Conservation (phyloP, 2,329 filamentous ascomycete species). For the Capronia americana region DNA sequence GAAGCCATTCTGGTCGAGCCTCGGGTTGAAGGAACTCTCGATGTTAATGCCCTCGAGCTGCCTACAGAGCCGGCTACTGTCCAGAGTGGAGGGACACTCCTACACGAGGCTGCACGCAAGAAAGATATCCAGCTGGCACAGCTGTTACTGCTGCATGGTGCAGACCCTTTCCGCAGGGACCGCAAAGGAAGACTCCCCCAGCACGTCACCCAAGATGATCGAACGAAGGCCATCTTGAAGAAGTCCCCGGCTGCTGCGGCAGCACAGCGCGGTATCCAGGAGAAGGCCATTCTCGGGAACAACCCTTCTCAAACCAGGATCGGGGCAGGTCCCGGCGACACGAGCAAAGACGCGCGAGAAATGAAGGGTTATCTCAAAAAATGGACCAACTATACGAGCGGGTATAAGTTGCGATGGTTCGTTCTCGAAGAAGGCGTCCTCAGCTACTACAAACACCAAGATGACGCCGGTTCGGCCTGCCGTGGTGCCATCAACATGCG, state of each 20-base stretch:
- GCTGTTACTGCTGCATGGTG: slow-evolving; percentile 87
- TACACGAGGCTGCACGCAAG: slow-evolving; percentile 91
- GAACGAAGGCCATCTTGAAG: slow-evolving; percentile 85
- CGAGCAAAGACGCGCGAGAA: slow-evolving; percentile 85
- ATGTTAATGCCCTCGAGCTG: slow-evolving; percentile 91
- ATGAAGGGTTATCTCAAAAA: slow-evolving; percentile 99
- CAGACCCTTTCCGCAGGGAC: slow-evolving; percentile 93
- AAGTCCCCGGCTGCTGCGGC: slow-evolving; percentile 92
- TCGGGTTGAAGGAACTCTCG: slow-evolving; percentile 81
- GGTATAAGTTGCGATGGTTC: slow-evolving; percentile 97
- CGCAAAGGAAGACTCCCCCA: slow-evolving; percentile 95
- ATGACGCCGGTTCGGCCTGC: slow-evolving; percentile 94
- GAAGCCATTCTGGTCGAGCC: slow-evolving; percentile 83
- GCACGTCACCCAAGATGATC: slow-evolving; percentile 94
- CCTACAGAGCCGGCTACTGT: slow-evolving; percentile 78
- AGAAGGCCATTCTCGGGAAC: slow-evolving; percentile 91
- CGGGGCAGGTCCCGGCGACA: slow-evolving; percentile 58
- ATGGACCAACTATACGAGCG: slow-evolving; percentile 98
- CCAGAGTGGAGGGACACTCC: slow-evolving; percentile 84
- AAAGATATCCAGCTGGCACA: slow-evolving; percentile 88
- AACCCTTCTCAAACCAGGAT: slow-evolving; percentile 54
- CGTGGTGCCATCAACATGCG: slow-evolving; percentile 99
- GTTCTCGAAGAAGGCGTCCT: slow-evolving; percentile 95
- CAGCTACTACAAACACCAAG: slow-evolving; percentile 99
- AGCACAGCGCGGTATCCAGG: slow-evolving; percentile 92